Base-by-base conservation (phyloP, 805 yeast species). In the Wickerhamomyces kurtzmanii region DNA sequence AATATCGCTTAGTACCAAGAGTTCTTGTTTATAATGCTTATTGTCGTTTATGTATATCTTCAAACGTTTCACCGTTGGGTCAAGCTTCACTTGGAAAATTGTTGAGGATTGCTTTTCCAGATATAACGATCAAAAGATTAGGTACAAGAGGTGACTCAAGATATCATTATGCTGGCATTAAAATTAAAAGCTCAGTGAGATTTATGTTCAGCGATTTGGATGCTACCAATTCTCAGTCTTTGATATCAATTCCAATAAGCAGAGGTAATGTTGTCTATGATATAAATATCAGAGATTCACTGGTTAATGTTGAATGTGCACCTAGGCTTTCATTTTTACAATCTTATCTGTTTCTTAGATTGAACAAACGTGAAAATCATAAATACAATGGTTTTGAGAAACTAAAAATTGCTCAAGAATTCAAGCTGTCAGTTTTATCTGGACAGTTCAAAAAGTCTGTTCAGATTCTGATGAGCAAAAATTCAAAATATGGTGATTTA, bases 81-180 rank as follows among this genome's bases (percentile, higher is more conserved):
- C 86, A 84, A 17, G 89, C 93, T 1, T 71, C 82, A 3, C 70
- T 84, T 43, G 94, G 94, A 4, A 81, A 78, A 43, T 55, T 79
- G 23, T 83, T 82, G 12, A 62, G 76, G 32, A 57, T 75, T 5
- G 52, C 72, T 5, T 79, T 68, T 41, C 91, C 94, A 0, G 59
- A 61, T 30, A 58, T 83, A 35, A 72, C 75, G 17, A 80, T 91
- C 0, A 66, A 93, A 37, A 64, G 96, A 30, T 58, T 85, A 29
- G 96, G 96, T 2, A 71, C 76, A 49, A 62, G 94, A 27, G 87
- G 87, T 3, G 80, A 77, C 44, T 75, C 89, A 13, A 79, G 79
- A 47, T 86, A 86, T 51, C 93, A 84, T 49, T 85, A 83, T 45
- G 80, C 89, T 51, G 94, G 94, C 3, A 60, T 79, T 18, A 59